Percentiles rank a stretch among this genome's conserved stretches.
phyloP scores from a whole-genome alignment of 1,284 basidiomycete species.

The Heterobasidion occidentale region DNA sequence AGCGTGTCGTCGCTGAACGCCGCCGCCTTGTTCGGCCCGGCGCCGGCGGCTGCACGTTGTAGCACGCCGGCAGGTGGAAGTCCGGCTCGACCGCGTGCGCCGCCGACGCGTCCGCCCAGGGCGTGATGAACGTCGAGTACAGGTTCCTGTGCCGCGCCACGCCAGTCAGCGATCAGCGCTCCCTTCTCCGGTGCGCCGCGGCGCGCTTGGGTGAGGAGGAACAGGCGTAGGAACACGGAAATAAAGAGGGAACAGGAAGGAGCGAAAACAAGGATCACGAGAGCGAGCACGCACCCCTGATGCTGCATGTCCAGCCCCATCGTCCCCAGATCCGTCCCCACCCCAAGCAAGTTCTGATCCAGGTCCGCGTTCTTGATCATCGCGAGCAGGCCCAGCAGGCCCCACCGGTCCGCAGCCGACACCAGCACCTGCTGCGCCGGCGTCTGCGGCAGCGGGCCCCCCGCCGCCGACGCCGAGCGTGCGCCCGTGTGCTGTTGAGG shows the following conservation, averaged over 20 bases:
- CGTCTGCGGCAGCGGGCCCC: conserved; percentile 53
- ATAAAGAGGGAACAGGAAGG: too few species aligned
- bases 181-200: too few species aligned
- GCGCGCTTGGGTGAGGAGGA: too few species aligned
- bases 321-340: conserved; percentile 90
- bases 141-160: conserved; percentile 50
- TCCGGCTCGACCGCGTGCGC: conserved; percentile 84
- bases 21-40: conserved; percentile 79
- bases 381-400: conserved; percentile 81
- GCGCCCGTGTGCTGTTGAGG: conserved; percentile 9
- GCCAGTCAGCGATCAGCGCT: neutral
- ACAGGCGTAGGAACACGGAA: neutral
- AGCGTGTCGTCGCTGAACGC: conserved; percentile 96
- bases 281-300: conserved; percentile 48
- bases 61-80: conserved; percentile 89
- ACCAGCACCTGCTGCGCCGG: conserved; percentile 93
- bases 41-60: conserved; percentile 88
- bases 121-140: conserved; percentile 93
- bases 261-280: neutral
- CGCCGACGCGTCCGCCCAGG: conserved; percentile 88
- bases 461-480: neutral
- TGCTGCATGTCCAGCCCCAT: conserved; percentile 89
- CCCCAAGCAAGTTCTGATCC: conserved; percentile 78
- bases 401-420: conserved; percentile 94
- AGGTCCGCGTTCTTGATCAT: conserved; percentile 90